These are phyloP conservation scores for Phylloporus sp. DNA, from an alignment of 1,284 basidiomycete genomes.

Conservation along the genomic window DNA sequence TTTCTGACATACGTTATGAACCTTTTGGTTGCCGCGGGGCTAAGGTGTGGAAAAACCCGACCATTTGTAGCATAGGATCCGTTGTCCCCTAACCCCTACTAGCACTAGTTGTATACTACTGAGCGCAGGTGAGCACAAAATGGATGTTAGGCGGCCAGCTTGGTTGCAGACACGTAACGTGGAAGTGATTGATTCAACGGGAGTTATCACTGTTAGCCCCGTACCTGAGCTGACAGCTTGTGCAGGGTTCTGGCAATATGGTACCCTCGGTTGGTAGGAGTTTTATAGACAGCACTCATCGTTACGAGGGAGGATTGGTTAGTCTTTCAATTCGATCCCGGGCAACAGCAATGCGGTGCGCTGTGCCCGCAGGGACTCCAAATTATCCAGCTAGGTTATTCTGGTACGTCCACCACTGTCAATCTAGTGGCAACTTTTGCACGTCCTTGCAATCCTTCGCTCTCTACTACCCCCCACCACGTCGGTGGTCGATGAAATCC, in stretches of 20 bases:
- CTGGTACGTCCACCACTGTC: background rate
- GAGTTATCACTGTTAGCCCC: background rate
- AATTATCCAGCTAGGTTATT: background rate
- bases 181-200: background rate
- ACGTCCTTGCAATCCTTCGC: background rate
- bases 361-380: background rate
- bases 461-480: background rate
- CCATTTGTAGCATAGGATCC: too few relatives aligned
- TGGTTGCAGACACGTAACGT: constrained; percentile 1
- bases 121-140: too few relatives aligned
- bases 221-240: background rate
- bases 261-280: background rate
- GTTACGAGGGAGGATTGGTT: constrained; percentile 2
- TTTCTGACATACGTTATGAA: too few relatives aligned
- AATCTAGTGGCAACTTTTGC: background rate
- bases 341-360: background rate
- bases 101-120: too few relatives aligned
- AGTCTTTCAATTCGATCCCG: background rate
- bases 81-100: too few relatives aligned
- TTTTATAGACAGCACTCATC: constrained; percentile 1
- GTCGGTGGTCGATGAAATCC: background rate
- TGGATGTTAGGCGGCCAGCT: background rate
- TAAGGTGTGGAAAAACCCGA: too few relatives aligned
- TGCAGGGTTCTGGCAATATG: constrained; percentile 6
- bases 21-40: too few relatives aligned